Evolutionary conservation across 2,329 filamentous ascomycete genomes (phyloP), one percentile per base, ranked within the genome.

Genomic region (Colletotrichum truncatum): DNA sequence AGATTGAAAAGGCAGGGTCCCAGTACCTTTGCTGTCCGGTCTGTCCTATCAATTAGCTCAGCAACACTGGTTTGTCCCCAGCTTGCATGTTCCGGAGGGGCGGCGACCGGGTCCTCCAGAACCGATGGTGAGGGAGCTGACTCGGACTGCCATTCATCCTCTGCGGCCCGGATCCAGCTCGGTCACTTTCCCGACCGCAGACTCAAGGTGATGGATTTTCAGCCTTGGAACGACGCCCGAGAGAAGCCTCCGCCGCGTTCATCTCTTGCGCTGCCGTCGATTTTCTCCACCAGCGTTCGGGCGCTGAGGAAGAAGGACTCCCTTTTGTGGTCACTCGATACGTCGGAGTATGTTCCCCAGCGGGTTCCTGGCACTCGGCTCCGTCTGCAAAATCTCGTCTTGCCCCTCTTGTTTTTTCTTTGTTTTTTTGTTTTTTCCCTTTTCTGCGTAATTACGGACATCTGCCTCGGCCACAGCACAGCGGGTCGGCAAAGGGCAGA

Each of bases 181-280:
- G 41, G 56, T 34, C 57, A 62, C 41, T 52, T 26, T 48, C 10
- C 41, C 34, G 58, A 34, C 41, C 25, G 28, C 21, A 30, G 12
- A 62, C 46, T 48, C 38, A 32, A 49, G 57, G 55, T n/a, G 62
- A 62, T 55, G 41, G 11, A 16, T 36, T n/a, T 28, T n/a, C 62
- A 55, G 28, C 41, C 49, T 38, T 26, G 12, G 32, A 32, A 30
- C 32, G 6, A 8, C 23, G 32, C 41, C 18, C 34, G 11, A 30
- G 26, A 18, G 41, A 38, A 48, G 34, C 34, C 49, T 61, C 10
- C n/a, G 30, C 30, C 23, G 30, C 8, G 12, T 60, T 60, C 46
- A 36, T 46, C 23, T 12, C 21, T 23, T 38, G 8, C 34, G 23
- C 9, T 12, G 23, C 26, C 16, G 14, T 41, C 32, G 23, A 28